Evolutionary conservation across 2,329 filamentous ascomycete genomes (phyloP).

Genomic region (Hymenoscyphus fructigenus): DNA sequence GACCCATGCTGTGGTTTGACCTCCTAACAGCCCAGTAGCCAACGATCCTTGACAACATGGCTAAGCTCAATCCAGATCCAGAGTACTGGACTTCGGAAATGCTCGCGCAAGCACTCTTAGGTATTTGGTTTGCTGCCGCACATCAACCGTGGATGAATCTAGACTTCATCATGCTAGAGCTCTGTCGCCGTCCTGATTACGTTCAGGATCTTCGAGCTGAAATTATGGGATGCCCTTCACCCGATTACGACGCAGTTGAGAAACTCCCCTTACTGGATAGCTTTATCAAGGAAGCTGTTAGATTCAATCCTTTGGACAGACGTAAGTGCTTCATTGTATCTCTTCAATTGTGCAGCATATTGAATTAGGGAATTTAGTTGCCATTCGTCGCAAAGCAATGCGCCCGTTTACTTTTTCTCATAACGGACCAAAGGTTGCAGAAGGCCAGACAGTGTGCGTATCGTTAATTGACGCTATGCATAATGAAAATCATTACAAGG

Average conservation of each 20-base stretch:
- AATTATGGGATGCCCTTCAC: background rate
- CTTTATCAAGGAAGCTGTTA: conserved; percentile 4
- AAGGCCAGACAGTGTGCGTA: too few species aligned
- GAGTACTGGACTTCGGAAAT: background rate
- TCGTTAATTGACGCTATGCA: too few species aligned
- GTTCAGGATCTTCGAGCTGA: too few species aligned
- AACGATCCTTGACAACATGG: background rate
- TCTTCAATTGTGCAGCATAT: too few species aligned
- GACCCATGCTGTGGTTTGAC: too few species aligned
- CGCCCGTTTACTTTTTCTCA: too few species aligned
- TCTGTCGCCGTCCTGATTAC: background rate
- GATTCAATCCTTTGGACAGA: conserved; percentile 1
- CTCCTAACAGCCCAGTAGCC: too few species aligned
- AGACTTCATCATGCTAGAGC: background rate
- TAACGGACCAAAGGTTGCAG: too few species aligned
- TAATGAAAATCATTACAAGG: too few species aligned
- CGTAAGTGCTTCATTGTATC: background rate
- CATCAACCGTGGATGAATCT: conserved; percentile 8
- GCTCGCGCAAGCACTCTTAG: background rate
- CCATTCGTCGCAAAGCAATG: too few species aligned
- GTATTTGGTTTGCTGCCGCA: conserved; percentile 5
- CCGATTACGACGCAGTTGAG: background rate
- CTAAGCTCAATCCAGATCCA: background rate
- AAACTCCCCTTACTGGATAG: background rate
- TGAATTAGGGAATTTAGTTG: too few species aligned